A percentile compares a stretch with the other conserved stretches of the same genome.
Conservation (phyloP, 345 rosid species). For the Arabidopsis arenosa region DNA sequence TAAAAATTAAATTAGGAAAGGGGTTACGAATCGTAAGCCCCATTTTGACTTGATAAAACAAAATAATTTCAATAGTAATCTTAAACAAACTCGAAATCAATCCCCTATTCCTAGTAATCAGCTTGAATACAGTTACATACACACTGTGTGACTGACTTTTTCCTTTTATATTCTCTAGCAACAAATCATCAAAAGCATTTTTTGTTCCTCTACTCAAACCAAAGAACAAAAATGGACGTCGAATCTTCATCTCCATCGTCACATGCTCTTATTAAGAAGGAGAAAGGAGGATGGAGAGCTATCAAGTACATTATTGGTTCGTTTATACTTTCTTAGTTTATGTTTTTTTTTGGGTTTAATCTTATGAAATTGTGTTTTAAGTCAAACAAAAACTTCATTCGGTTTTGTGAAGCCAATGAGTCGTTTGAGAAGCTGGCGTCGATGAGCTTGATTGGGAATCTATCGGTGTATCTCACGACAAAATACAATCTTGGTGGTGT, state of each 20-base stretch:
- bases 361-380: background rate
- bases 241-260: constrained; percentile 30
- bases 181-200: constrained; percentile 16
- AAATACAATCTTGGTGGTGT: constrained; percentile 67
- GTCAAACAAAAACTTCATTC: background rate
- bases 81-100: constrained; percentile 34
- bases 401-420: constrained; percentile 57
- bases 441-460: constrained; percentile 63
- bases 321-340: background rate
- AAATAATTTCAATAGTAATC: background rate
- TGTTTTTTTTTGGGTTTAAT: background rate
- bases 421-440: constrained; percentile 81
- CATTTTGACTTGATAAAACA: constrained; percentile 10
- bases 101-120: constrained; percentile 39
- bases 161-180: too few species aligned
- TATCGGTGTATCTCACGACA: constrained; percentile 56
- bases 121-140: constrained; percentile 31
- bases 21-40: constrained; percentile 27
- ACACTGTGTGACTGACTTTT: constrained; percentile 34
- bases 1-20: background rate
- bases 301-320: constrained; percentile 54
- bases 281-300: constrained; percentile 57
- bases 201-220: constrained; percentile 1
- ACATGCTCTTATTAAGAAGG: constrained; percentile 5
- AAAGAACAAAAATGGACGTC: constrained; percentile 25